Evolutionary conservation across 2,329 filamentous ascomycete species (phyloP).

Genomic region (Hymenoscyphus occultus): DNA sequence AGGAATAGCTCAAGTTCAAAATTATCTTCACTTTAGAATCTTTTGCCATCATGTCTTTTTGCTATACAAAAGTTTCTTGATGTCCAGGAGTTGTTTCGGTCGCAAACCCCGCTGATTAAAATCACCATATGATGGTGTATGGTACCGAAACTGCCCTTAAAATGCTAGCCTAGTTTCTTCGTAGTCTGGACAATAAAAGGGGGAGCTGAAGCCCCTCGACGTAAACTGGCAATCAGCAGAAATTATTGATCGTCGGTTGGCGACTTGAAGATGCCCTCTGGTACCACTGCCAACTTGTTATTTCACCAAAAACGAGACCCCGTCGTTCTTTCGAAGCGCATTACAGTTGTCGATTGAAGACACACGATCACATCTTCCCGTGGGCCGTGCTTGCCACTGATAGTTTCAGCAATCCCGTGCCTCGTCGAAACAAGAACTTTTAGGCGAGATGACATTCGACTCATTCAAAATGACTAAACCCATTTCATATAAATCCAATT

Average conservation of each 20-base stretch:
- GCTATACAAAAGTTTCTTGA: not conserved
- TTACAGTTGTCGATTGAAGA: not conserved
- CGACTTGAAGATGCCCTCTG: too few relatives aligned
- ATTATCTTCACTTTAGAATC: not conserved
- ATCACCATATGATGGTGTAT: not conserved
- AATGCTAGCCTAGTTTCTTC: conserved; percentile 8
- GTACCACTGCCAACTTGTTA: not conserved
- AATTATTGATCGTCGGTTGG: conserved; percentile 2
- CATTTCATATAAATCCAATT: too few relatives aligned
- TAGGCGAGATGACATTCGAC: too few relatives aligned
- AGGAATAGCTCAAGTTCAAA: not conserved
- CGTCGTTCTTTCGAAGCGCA: not conserved
- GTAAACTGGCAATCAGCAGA: not conserved
- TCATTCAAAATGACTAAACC: too few relatives aligned
- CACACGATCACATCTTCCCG: too few relatives aligned
- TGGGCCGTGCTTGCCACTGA: too few relatives aligned
- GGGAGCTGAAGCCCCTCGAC: not conserved
- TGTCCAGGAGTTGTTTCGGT: not conserved
- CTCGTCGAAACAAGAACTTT: too few relatives aligned
- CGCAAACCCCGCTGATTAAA: not conserved
- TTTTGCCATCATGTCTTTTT: not conserved
- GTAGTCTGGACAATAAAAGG: conserved; percentile 4
- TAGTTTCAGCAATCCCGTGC: not conserved
- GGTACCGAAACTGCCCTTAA: conserved; percentile 8
- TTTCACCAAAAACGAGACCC: not conserved